phyloP scores from a whole-genome alignment of 2,329 filamentous ascomycete species.

The Fusarium scirpi region DNA sequence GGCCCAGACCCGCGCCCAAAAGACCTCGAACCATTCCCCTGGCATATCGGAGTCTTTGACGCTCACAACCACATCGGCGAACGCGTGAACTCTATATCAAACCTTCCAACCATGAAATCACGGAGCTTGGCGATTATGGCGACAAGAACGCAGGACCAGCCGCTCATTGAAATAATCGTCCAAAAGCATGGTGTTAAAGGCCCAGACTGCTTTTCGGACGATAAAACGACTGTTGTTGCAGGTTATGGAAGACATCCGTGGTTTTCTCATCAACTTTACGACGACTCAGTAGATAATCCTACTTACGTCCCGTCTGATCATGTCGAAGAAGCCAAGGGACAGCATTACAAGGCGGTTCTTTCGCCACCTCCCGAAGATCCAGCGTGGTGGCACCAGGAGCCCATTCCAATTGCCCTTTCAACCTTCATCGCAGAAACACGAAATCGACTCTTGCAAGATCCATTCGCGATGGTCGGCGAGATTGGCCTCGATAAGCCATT shows the following conservation, averaged over 20 bases:
- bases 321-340: constrained; percentile 19
- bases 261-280: constrained; percentile 44
- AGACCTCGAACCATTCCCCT: constrained; percentile 34
- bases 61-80: constrained; percentile 44
- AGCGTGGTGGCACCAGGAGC: constrained; percentile 56
- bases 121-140: constrained; percentile 39
- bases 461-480: constrained; percentile 76
- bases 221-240: constrained; percentile 23
- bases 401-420: constrained; percentile 69
- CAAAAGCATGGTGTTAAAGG: constrained; percentile 6
- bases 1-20: not conserved
- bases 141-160: constrained; percentile 43
- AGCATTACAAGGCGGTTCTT: constrained; percentile 37
- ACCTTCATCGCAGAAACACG: constrained; percentile 67
- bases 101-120: constrained; percentile 33
- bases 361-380: constrained; percentile 31
- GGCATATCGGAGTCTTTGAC: constrained; percentile 51
- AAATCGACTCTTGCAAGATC: constrained; percentile 65
- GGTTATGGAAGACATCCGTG: constrained; percentile 45
- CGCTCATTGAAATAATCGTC: constrained; percentile 18
- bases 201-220: not conserved
- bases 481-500: constrained; percentile 80
- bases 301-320: constrained; percentile 11
- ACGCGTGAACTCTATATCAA: not conserved
- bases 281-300: constrained; percentile 6